Base-by-base conservation (phyloP, 2,329 filamentous ascomycete species). In the Phaeosphaeriaceae sp. region DNA sequence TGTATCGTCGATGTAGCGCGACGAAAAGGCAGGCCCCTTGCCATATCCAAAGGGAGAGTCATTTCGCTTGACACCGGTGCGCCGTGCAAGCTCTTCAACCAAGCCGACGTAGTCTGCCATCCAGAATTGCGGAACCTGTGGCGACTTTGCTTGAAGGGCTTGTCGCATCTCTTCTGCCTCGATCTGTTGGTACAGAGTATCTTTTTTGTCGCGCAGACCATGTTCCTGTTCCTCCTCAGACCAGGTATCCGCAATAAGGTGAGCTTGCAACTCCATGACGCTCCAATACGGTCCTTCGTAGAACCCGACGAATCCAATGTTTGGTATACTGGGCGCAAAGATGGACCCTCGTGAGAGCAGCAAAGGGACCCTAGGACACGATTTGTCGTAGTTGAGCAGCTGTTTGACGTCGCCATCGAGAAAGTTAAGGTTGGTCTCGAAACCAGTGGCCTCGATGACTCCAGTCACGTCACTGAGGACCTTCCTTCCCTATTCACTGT, bases 231-330 rank as follows among this genome's bases (percentile, higher is more conserved):
- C 60, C n/a, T 27, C 55, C 46, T 64, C 48, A 21, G 68, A 53
- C 89, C 91, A 93, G 11, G 86, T 73, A 13, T 83, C 75, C 0
- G 88, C 83, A 6, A 93, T 79, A 60, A 91, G 84, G 1, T 89
- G 85, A 2, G 91, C 89, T 76, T 96, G 92, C 89, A 93, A 91
- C 74, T 95, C 91, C 84, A 94, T 92, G 0, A 93, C 88, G 1
- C 90, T 90, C 92, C 92, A 96, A 73, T 92, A 95, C 0, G 91
- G 91, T 0, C 90, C 90, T 60, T 92, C 85, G 71, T 96, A 96
- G 76, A 93, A 92, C 0, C 92, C 92, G 1, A 95, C 88, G 67
- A 95, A 93, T 0, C 90, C 91, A 0, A 95, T 78, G 6, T 85
- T 85, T 0, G 88, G 84, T 0, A 93, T 75, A 0, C 81, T 78